phyloP scores from a whole-genome alignment of 148 eudicot genomes.

The Cornus controversa region DNA sequence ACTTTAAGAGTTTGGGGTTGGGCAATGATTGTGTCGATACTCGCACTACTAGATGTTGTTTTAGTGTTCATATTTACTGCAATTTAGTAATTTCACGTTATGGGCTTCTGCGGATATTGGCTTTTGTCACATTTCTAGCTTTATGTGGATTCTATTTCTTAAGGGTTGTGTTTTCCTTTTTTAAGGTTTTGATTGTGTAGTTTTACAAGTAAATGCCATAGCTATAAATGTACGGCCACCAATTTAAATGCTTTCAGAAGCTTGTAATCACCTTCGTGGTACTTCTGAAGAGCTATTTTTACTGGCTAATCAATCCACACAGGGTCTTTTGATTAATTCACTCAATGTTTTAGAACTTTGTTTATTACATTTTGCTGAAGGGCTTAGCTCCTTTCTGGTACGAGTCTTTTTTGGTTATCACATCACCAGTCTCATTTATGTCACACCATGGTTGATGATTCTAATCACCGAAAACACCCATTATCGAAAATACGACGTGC shows the following conservation, averaged over 20 bases:
- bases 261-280: neutral
- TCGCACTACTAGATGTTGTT: too few species aligned
- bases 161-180: too few species aligned
- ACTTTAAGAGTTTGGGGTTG: neutral
- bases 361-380: neutral
- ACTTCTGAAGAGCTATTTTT: neutral
- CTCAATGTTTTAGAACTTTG: neutral
- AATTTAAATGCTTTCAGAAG: too few species aligned
- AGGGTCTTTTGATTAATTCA: neutral
- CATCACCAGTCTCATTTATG: neutral
- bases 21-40: neutral
- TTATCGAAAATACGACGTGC: neutral
- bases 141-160: neutral
- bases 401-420: neutral
- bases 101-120: too few species aligned
- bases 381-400: neutral
- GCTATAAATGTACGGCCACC: neutral
- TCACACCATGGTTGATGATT: neutral
- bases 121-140: too few species aligned
- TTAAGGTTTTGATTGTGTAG: neutral
- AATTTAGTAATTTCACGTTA: too few species aligned
- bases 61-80: too few species aligned
- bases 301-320: neutral
- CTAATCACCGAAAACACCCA: neutral
- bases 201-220: neutral